A percentile compares a stretch with the other conserved stretches of the same genome.
phyloP scores from a whole-genome alignment of 2,329 filamentous ascomycete genomes.

The Samsoniella hepiali region DNA sequence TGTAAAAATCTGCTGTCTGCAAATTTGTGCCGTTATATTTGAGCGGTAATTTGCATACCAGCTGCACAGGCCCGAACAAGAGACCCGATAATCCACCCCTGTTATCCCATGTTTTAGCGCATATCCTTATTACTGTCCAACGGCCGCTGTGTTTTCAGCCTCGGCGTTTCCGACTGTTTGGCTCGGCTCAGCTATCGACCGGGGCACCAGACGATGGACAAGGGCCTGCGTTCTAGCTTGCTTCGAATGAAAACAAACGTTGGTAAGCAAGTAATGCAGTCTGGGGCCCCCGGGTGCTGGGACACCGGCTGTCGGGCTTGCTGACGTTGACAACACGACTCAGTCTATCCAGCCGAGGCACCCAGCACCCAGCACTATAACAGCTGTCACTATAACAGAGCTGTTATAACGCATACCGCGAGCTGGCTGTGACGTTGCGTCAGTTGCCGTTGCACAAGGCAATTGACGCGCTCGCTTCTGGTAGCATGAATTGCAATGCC shows the following conservation, averaged over 20 bases:
- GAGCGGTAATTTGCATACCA: neutral
- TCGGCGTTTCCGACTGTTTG: constrained; percentile 12
- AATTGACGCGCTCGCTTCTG: too few species aligned
- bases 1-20: neutral
- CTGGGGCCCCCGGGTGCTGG: neutral
- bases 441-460: too few species aligned
- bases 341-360: neutral
- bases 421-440: too few species aligned
- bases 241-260: constrained; percentile 10
- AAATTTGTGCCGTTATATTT: neutral
- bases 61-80: constrained; percentile 3
- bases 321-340: neutral
- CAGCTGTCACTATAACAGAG: too few species aligned
- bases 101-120: neutral
- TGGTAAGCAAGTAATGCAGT: neutral
- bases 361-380: neutral
- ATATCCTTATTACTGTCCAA: neutral
- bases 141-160: neutral
- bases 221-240: constrained; percentile 7
- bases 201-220: neutral
- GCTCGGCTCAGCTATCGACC: neutral
- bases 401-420: too few species aligned
- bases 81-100: neutral
- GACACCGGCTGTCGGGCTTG: neutral
- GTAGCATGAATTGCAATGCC: too few species aligned